Evolutionary conservation across 2,329 filamentous ascomycete genomes (phyloP), one percentile per base, ranked within the genome.

Genomic region (Leptographium radiaticola): DNA sequence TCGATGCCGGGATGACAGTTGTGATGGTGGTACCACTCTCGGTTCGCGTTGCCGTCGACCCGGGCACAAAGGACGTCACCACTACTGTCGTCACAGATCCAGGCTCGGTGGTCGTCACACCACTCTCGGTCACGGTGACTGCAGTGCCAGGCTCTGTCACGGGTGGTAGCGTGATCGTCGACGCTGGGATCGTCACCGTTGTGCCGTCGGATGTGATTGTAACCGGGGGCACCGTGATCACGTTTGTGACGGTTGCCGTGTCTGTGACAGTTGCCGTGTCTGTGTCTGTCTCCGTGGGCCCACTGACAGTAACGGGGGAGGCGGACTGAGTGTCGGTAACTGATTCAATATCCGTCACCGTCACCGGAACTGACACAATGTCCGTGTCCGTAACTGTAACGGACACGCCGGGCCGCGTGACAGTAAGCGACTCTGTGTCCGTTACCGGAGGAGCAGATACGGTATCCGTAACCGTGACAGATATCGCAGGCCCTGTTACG

Each of bases 21-120:
- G 58, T 59, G 11, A 49, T 44, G 0, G 55, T 52, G 2, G 53
- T 53, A 20, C 51, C 58, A 18, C 25, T 18, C 33, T 62, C 3
- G 60, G 33, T 56, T 18, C 44, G 30, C 40, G 39, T 57, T 0
- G 49, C 45, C 1, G 55, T 59, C 2, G 55, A 55, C 30, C 30
- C 58, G 9, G 57, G 53, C 18, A 58, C 54, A 8, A 59, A 56
- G 4, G 53, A 50, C 33, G 53, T 54, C 30, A 45, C n/a, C 20
- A 53, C 36, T 7, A 10, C 18, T 4, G 34, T 33, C 10, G 42
- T 43, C 20, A 51, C 18, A 4, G 61, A 49, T 6, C 52, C 7
- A 3, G 51, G 43, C 9, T 30, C 18, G 3, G 52, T 56, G 18
- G 52, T 46, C 7, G 52, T 55, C 31, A 49, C 47, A 1, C 15